A percentile compares a stretch with the other conserved stretches of the same genome.
Conservation (phyloP, 75 land plant genomes). For the Cunninghamia lanceolata region DNA sequence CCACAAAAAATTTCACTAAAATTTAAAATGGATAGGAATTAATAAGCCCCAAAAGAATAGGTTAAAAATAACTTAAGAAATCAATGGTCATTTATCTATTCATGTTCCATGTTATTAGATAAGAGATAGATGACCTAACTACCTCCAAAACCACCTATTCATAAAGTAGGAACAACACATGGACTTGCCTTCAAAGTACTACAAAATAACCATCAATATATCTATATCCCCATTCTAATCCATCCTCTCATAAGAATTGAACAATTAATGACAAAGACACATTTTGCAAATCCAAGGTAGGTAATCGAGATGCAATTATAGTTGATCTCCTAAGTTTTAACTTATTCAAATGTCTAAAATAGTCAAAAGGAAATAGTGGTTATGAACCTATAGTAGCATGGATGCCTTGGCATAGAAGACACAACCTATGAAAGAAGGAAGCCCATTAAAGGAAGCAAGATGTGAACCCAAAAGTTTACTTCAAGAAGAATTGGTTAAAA, state of each 20-base stretch:
- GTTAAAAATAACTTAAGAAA: not conserved
- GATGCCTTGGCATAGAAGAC: too few species aligned
- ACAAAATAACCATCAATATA: constrained; percentile 70
- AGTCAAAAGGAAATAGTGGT: too few species aligned
- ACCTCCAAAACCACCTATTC: constrained; percentile 41
- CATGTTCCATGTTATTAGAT: constrained; percentile 76
- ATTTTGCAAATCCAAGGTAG: constrained; percentile 43
- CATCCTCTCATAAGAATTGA: constrained; percentile 76
- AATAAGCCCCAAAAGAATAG: not conserved
- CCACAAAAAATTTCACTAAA: not conserved
- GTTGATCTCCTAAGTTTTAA: not conserved
- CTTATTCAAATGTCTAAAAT: not conserved
- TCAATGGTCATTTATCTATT: constrained; percentile 38
- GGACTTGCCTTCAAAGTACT: constrained; percentile 38
- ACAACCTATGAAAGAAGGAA: too few species aligned
- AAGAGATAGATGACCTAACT: constrained; percentile 67
- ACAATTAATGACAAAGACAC: constrained; percentile 84
- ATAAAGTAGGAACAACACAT: constrained; percentile 33
- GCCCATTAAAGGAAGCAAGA: too few species aligned
- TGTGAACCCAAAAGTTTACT: too few species aligned
- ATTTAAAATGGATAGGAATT: not conserved
- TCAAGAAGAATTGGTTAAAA: too few species aligned
- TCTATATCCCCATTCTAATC: constrained; percentile 91
- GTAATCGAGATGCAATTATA: not conserved
- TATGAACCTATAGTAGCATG: too few species aligned